Percentiles rank a stretch among this genome's conserved stretches.
Conservation (phyloP, 2,329 filamentous ascomycete genomes). For the Cadophora malorum region DNA sequence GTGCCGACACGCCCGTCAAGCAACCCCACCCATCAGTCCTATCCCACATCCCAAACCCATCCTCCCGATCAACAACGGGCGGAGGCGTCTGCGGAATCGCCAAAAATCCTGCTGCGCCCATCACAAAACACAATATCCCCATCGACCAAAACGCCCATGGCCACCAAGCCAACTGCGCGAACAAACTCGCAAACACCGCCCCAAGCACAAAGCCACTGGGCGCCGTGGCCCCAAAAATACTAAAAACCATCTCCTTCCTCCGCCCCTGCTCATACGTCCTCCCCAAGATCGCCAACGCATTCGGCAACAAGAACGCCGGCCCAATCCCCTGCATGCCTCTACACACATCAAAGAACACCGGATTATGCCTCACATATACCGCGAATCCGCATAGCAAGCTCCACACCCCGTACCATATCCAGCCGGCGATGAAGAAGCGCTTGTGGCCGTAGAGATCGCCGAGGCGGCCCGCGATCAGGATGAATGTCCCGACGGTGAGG, state of each 20-base stretch:
- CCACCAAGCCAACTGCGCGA: slow-evolving; percentile 54
- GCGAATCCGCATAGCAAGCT: slow-evolving; percentile 42
- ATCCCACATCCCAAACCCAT: slow-evolving; percentile 30
- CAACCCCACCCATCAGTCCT: slow-evolving; percentile 53
- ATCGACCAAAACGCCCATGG: slow-evolving; percentile 57
- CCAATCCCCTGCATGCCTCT: slow-evolving; percentile 62
- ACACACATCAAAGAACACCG: slow-evolving; percentile 53
- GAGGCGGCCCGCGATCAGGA: slow-evolving; percentile 58
- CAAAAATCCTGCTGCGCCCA: slow-evolving; percentile 47
- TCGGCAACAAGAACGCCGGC: slow-evolving; percentile 58
- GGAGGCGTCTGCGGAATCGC: slow-evolving; percentile 48
- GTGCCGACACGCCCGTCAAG: slow-evolving; percentile 53
- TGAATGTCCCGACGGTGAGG: slow-evolving; percentile 61
- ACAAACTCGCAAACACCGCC: slow-evolving; percentile 49
- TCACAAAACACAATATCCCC: slow-evolving; percentile 48
- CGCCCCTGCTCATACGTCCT: slow-evolving; percentile 54
- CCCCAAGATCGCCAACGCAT: slow-evolving; percentile 57
- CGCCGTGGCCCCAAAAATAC: slow-evolving; percentile 54
- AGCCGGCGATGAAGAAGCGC: slow-evolving; percentile 53
- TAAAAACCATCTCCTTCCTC: slow-evolving; percentile 52
- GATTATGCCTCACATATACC: slow-evolving; percentile 38
- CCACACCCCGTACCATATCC: slow-evolving; percentile 47
- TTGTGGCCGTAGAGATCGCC: slow-evolving; percentile 61
- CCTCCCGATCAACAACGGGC: slow-evolving; percentile 41
- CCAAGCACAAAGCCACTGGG: slow-evolving; percentile 55